Evolutionary conservation across 2,329 filamentous ascomycete genomes (phyloP), one percentile per base, ranked within the genome.

Genomic region (Aspergillus sergii): DNA sequence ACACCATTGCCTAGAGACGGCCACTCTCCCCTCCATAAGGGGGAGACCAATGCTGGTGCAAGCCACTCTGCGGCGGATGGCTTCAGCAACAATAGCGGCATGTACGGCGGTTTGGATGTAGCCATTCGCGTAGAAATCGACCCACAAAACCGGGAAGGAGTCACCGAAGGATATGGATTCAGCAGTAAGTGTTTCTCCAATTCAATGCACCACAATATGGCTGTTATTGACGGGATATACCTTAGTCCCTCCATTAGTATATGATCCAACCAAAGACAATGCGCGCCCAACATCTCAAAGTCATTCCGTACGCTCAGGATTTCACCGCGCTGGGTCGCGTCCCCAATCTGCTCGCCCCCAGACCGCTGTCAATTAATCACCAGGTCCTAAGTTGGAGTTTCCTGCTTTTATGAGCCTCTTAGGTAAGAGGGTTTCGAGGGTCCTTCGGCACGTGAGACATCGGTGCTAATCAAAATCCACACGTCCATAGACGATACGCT

Each of bases 21-120:
- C 1, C 91, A 94, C 72, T 82, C 85, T 1, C 86, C 89, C 28
- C 83, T 97, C 45, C 90, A 94, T 74, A 79, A 80, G 4, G 94
- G 94, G 54, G 94, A 97, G 75, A 78, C 88, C n/a, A 81, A 85
- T 54, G 92, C 92, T 0, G 94, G 94, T 3, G 93, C 93, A 0
- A 81, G 80, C 34, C 93, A 97, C 80, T 88, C 86, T 62, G 91
- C 93, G 14, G 91, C 92, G 2, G 78, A 80, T 68, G 81, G 81
- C 1, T 66, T 80, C 54, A 77, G 71, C 65, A 74, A 65, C 60
- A 67, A 70, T 9, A 79, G 78, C 23, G 68, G 71, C 43, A 73
- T 81, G 69, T 68, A 71, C 48, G 80, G 80, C 39, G 80, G 80
- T 2, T 67, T 84, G 63, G 80, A 83, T 64, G 76, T 84, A 34